Evolutionary conservation across 2,329 filamentous ascomycete genomes (phyloP), one percentile per base, ranked within the genome.

Genomic region (Periglandula ipomoeae): DNA sequence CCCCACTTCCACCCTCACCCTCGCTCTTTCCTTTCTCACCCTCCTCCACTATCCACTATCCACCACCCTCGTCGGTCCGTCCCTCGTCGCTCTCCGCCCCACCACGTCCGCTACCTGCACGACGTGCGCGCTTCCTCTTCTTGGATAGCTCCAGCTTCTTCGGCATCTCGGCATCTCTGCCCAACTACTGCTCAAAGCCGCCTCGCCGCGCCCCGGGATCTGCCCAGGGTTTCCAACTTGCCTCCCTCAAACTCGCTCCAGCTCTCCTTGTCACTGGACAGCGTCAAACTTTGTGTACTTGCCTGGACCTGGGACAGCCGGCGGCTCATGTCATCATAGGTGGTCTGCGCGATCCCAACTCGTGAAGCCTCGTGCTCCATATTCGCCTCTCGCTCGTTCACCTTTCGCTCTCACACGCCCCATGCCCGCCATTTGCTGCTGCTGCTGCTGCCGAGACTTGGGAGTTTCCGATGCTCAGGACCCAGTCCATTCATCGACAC

Each of bases 401-500:
- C 39, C 41, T 27, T 15, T 59, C 58, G 47, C 60, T 58, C 56
- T 58, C 50, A 58, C 56, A 59, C 52, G 52, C 39, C 47, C 47
- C 47, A 41, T 45, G 48, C 48, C 52, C 40, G 35, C 48, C 52
- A 48, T 46, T 49, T 45, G 46, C 37, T 59, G 44, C 52, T 48
- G 30, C 52, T 48, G 43, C 47, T 45, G 46, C 37, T 59, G 44
- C 52, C 46, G 30, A 34, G 45, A 44, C 55, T 57, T 55, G 39
- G 20, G 15, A 23, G 10, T 44, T 19, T 30, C 59, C 52, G 52
- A 60, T 58, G 56, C 54, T 55, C 38, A 59, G 57, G 59, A 55
- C 58, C 61, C 61, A 61, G 58, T 61, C 24, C 35, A 58, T 58
- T 56, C 55, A 42, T 40, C 46, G 46, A 47, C 46, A 42, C 52